Conservation (phyloP, 1,139 yeast species). For the Pichia sp. region DNA sequence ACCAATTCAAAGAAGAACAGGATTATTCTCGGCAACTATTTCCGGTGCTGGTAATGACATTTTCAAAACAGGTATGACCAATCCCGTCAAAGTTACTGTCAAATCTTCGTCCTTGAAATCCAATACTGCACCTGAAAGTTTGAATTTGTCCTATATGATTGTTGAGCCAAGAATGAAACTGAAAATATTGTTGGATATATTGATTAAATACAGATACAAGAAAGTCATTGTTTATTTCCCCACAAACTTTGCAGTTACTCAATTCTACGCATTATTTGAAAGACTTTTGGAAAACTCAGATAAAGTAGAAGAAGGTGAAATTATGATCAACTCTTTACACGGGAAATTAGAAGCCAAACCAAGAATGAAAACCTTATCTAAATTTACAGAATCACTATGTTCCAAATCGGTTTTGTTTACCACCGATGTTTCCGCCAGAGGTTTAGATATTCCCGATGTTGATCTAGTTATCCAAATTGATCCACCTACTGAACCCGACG, state of each 20-base stretch:
- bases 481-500: slow-evolving; percentile 87
- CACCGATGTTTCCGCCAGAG: slow-evolving; percentile 89
- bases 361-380: slow-evolving; percentile 59
- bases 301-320: slow-evolving; percentile 19
- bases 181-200: slow-evolving; percentile 45
- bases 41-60: slow-evolving; percentile 66
- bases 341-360: slow-evolving; percentile 77
- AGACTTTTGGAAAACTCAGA: slow-evolving; percentile 21
- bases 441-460: slow-evolving; percentile 87
- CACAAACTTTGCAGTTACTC: slow-evolving; percentile 77
- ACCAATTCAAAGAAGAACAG: slow-evolving; percentile 91
- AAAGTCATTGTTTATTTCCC: slow-evolving; percentile 86
- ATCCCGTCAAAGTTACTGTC: slow-evolving; percentile 81
- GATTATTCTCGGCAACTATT: slow-evolving; percentile 86
- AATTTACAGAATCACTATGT: slow-evolving; percentile 39
- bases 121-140: slow-evolving; percentile 49
- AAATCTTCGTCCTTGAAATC: slow-evolving; percentile 36
- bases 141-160: slow-evolving; percentile 55
- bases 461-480: slow-evolving; percentile 83
- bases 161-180: slow-evolving; percentile 56
- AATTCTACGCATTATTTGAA: slow-evolving; percentile 55
- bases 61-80: slow-evolving; percentile 75
- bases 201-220: slow-evolving; percentile 48
- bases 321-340: slow-evolving; percentile 60
- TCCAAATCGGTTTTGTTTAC: slow-evolving; percentile 60